Percentiles rank a stretch among this genome's conserved stretches.
Conservation (phyloP, 345 rosid species). For the Syzygium grande region DNA sequence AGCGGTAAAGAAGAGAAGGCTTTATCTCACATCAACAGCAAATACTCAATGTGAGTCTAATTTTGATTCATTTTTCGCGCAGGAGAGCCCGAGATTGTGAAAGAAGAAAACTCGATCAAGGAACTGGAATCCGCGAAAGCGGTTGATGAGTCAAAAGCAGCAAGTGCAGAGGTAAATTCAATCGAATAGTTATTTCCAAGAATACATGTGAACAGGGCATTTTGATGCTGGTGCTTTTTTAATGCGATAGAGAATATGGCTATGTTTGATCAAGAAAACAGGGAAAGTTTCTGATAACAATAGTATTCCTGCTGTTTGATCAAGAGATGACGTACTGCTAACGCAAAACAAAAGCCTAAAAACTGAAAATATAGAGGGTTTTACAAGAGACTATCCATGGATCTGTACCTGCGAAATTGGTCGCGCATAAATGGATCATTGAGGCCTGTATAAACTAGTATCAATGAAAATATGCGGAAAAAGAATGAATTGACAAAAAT, state of each 20-base stretch:
- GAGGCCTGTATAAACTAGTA: not conserved
- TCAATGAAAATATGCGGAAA: not conserved
- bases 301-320: not conserved
- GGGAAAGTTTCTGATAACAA: not conserved
- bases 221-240: not conserved
- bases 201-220: not conserved
- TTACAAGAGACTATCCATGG: not conserved
- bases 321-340: not conserved
- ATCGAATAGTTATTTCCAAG: not conserved
- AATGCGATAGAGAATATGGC: not conserved
- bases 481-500: not conserved
- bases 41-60: not conserved
- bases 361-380: not conserved
- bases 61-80: not conserved
- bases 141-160: not conserved
- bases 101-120: not conserved
- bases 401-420: not conserved
- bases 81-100: not conserved
- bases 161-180: not conserved
- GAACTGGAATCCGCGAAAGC: not conserved
- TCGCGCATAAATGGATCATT: not conserved
- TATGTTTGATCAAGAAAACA: not conserved
- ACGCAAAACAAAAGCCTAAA: not conserved
- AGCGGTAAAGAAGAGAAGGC: not conserved
- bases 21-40: not conserved